These are phyloP conservation scores for Anethum foeniculum DNA, from an alignment of 140 eudicot species.

Conservation along the genomic window DNA sequence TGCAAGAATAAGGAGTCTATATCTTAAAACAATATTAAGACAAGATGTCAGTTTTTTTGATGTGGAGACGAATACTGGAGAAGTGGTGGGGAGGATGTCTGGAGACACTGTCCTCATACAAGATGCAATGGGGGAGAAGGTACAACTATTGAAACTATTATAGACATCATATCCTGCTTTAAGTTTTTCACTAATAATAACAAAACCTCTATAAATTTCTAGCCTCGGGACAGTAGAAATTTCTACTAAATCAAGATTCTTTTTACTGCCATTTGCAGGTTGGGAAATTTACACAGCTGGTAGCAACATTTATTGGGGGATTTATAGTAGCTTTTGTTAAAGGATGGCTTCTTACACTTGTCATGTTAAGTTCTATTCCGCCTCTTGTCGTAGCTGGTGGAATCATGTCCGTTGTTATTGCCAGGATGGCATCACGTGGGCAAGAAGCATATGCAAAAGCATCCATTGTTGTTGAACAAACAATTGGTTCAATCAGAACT, in stretches of 20 bases:
- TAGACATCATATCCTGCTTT: neutral
- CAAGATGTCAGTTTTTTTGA: constrained; percentile 33
- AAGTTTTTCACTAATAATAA: neutral
- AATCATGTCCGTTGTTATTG: constrained; percentile 40
- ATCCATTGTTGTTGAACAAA: constrained; percentile 28
- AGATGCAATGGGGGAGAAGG: constrained; percentile 43
- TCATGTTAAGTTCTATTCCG: constrained; percentile 65
- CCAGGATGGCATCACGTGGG: constrained; percentile 75
- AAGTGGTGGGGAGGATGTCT: constrained; percentile 33
- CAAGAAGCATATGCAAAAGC: constrained; percentile 91
- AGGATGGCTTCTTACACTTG: constrained; percentile 97
- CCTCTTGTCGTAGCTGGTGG: constrained; percentile 59
- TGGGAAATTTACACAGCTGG: constrained; percentile 68
- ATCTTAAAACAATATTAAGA: constrained; percentile 26
- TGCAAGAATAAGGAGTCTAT: constrained; percentile 23
- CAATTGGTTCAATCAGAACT: constrained; percentile 23
- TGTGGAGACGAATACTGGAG: constrained; percentile 25
- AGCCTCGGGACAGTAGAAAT: neutral
- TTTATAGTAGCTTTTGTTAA: constrained; percentile 63
- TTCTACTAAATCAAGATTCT: neutral
- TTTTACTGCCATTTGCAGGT: constrained; percentile 36
- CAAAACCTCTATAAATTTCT: neutral
- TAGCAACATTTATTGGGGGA: constrained; percentile 79
- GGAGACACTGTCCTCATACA: constrained; percentile 32
- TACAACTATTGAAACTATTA: neutral